A percentile compares a stretch with the other conserved stretches of the same genome.
Evolutionary conservation across 352 stramenopile species (phyloP).

Genomic region (Pythium brachiatum): DNA sequence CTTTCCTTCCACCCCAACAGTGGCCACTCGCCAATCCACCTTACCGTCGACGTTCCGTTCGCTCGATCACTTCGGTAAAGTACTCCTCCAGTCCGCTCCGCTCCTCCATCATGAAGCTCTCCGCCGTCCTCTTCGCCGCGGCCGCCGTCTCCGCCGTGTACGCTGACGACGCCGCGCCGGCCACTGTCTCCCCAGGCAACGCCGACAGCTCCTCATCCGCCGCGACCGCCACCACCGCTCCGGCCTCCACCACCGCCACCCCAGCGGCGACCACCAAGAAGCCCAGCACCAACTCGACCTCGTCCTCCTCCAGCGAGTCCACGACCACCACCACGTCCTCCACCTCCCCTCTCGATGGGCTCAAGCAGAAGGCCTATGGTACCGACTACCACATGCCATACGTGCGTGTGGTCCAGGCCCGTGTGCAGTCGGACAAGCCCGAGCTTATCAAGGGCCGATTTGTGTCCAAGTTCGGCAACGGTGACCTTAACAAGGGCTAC

Average conservation of each 20-base stretch:
- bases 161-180: constrained; percentile 9
- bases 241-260: not conserved
- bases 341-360: constrained; percentile 23
- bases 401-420: constrained; percentile 61
- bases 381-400: constrained; percentile 60
- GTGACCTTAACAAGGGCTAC: constrained; percentile 53
- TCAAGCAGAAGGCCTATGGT: constrained; percentile 35
- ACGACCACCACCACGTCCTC: constrained; percentile 6
- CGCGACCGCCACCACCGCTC: not conserved
- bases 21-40: constrained; percentile 31
- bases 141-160: constrained; percentile 10
- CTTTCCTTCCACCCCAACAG: not conserved
- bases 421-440: constrained; percentile 67
- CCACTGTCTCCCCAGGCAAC: constrained; percentile 4
- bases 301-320: constrained; percentile 3
- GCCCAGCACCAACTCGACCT: constrained; percentile 4
- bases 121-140: constrained; percentile 23
- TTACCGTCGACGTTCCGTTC: constrained; percentile 16
- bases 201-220: constrained; percentile 3
- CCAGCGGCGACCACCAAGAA: constrained; percentile 6
- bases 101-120: constrained; percentile 29
- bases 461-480: constrained; percentile 54
- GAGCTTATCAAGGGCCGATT: constrained; percentile 55
- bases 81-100: constrained; percentile 13
- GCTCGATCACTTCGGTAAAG: constrained; percentile 22